Percentiles rank a stretch among this genome's conserved stretches.
phyloP scores from a whole-genome alignment of 2,329 filamentous ascomycete genomes.

The Stemphylium lycopersici region DNA sequence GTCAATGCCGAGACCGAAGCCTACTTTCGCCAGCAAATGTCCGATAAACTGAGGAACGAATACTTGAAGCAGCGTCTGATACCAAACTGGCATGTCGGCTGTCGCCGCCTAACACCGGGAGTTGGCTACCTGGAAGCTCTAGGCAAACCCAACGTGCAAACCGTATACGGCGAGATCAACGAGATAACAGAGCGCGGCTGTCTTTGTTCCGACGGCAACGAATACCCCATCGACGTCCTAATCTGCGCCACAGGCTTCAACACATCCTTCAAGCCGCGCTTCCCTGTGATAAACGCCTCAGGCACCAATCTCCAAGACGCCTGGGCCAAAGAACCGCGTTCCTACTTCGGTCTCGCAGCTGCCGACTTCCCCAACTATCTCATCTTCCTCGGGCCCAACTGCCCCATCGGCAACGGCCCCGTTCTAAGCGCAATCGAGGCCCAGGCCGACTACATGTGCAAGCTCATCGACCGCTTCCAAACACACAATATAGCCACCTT shows the following conservation, averaged over 20 bases:
- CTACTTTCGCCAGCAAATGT: constrained; percentile 55
- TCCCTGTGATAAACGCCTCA: constrained; percentile 51
- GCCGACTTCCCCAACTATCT: constrained; percentile 57
- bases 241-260: constrained; percentile 49
- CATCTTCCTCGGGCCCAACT: constrained; percentile 52
- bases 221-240: constrained; percentile 45
- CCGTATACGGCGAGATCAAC: constrained; percentile 49
- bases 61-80: constrained; percentile 44
- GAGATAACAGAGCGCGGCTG: constrained; percentile 49
- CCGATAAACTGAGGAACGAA: constrained; percentile 46
- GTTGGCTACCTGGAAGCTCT: constrained; percentile 53
- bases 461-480: constrained; percentile 58
- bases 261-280: constrained; percentile 53
- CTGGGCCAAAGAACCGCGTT: constrained; percentile 50
- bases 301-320: constrained; percentile 53
- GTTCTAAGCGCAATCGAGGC: constrained; percentile 54
- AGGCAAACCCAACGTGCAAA: constrained; percentile 50
- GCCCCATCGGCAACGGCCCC: constrained; percentile 51
- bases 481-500: constrained; percentile 55
- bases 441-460: constrained; percentile 58
- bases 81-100: constrained; percentile 46
- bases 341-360: constrained; percentile 55
- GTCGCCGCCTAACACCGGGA: constrained; percentile 54
- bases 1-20: constrained; percentile 50
- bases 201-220: constrained; percentile 40